phyloP scores from a whole-genome alignment of 1,284 basidiomycete genomes.

The Bjerkandera adusta region DNA sequence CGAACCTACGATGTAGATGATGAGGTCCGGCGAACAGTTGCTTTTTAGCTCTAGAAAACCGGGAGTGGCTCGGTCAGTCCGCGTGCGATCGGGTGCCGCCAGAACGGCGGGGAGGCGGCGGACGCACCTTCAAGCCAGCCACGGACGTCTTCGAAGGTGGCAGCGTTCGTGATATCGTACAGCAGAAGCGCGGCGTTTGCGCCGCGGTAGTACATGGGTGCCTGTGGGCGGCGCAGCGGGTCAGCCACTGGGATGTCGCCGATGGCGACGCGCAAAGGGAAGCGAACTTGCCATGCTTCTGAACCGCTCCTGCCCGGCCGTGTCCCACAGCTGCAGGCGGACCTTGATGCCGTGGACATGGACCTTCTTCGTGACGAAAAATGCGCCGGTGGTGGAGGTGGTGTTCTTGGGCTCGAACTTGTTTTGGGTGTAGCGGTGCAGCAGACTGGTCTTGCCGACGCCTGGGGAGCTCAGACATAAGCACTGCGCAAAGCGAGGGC shows the following conservation, averaged over 20 bases:
- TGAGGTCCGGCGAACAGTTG: constrained; percentile 79
- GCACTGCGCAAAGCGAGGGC: constrained; percentile 7
- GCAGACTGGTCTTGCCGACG: constrained; percentile 93
- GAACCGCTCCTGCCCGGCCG: constrained; percentile 97
- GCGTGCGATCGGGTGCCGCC: constrained; percentile 3
- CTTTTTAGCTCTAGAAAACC: constrained; percentile 73
- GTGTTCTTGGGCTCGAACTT: constrained; percentile 85
- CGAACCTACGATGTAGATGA: constrained; percentile 91
- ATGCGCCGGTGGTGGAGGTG: constrained; percentile 91
- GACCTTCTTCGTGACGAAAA: constrained; percentile 94
- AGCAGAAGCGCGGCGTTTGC: constrained; percentile 95
- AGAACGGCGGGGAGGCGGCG: too few relatives aligned
- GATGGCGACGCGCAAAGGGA: constrained; percentile 10
- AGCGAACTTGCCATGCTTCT: constrained; percentile 76
- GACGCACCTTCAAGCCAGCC: constrained; percentile 87
- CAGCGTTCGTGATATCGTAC: constrained; percentile 94
- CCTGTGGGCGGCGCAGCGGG: constrained; percentile 42
- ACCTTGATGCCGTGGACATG: constrained; percentile 87
- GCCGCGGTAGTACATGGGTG: constrained; percentile 99
- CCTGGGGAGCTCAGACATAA: constrained; percentile 39
- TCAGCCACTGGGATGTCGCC: constrained; percentile 14
- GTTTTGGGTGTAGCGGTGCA: constrained; percentile 91
- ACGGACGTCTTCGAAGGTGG: constrained; percentile 88
- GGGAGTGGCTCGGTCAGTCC: background rate
- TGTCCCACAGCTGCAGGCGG: constrained; percentile 89